Base-by-base conservation (phyloP, 306 rosid species). In the Mucuna pruriens region DNA sequence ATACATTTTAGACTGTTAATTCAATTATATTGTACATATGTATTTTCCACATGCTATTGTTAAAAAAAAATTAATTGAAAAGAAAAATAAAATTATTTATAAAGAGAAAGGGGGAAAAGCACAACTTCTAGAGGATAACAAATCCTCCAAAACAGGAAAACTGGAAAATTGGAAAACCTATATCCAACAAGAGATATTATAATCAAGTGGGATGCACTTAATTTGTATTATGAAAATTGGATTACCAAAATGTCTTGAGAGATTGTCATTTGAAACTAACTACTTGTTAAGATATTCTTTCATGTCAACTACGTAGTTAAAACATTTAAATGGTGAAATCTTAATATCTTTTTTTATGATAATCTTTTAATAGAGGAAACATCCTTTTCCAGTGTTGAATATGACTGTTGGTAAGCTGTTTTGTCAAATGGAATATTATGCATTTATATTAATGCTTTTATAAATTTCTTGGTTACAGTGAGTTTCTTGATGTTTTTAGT, bases 351-450 rank as follows among this genome's bases (percentile, higher is more conserved):
- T 26, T 45, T 34, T 49, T 38, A 17, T 49, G 46, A 33, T 58
- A 20, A 33, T 40, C 40, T 26, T 13, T 51, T 62, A 51, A 5
- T 46, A 39, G 62, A 58, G 60, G 81, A 58, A 67, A 54, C 66
- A 69, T 48, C 11, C 46, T 58, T 76, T 49, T 38, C 22, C 54
- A 60, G 17, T 58, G 16, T 25, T 60, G n/a, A 69, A 42, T 52
- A 33, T 48, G 38, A 29, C 55, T 62, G 29, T 60, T 44, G 22
- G 34, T 48, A 48, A 61, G 34, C 75, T 77, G 51, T 71, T 70
- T 55, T 64, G 57, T 48, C 31, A 65, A 70, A 81, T 42, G 72
- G 48, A 75, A 60, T 79, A 65, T 66, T 66, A 48, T 83, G 61
- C 8, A 39, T 74, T 66, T 46, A 19, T 75, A 44, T 55, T 70